phyloP scores from a whole-genome alignment of 202 grass and related monocot genomes.

The Setaria italica region DNA sequence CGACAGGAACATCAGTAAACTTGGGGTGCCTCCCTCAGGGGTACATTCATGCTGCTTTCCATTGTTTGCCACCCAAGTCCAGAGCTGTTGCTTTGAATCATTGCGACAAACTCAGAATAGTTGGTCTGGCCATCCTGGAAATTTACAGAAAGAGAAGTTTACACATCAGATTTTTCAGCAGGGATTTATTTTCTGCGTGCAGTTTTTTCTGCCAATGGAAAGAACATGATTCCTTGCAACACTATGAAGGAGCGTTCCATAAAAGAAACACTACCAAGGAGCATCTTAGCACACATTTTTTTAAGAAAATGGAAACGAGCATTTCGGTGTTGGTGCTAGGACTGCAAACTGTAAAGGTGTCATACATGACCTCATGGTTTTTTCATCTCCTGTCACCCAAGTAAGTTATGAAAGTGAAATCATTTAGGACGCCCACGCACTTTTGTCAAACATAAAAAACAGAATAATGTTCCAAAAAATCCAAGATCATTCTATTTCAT shows the following conservation, averaged over 20 bases:
- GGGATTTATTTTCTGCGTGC: not conserved
- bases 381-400: not conserved
- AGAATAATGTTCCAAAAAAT: not conserved
- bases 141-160: not conserved
- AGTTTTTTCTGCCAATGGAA: not conserved
- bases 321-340: not conserved
- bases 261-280: not conserved
- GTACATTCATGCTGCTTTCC: slow-evolving; percentile 45
- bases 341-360: not conserved
- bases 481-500: not conserved
- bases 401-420: not conserved
- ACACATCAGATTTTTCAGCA: not conserved
- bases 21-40: slow-evolving; percentile 42
- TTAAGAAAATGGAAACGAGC: not conserved
- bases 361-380: not conserved
- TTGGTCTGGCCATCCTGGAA: slow-evolving; percentile 57
- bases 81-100: slow-evolving; percentile 52
- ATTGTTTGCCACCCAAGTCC: slow-evolving; percentile 43
- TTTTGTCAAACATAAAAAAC: not conserved
- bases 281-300: not conserved
- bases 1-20: slow-evolving; percentile 33
- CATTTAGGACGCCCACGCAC: not conserved
- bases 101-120: slow-evolving; percentile 45
- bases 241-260: not conserved
- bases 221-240: not conserved